Base-by-base conservation (phyloP, 371 early-diverging fungal species). In the Chytridium lagenaria region DNA sequence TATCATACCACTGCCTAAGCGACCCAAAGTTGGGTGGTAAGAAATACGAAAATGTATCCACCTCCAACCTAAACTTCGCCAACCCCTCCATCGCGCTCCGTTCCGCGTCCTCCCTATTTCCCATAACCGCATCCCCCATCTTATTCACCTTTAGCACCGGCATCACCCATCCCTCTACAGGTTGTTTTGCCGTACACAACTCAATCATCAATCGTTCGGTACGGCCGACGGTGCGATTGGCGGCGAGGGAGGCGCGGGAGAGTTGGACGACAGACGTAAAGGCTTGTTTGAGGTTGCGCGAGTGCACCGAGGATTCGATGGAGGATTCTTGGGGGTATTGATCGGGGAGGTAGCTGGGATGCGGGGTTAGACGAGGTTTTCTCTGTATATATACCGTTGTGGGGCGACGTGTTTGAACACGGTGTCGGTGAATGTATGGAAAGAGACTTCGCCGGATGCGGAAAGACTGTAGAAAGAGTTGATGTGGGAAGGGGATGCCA, bases 21-120 rank as follows among this genome's bases (percentile, higher is more conserved):
- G 40, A 37, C 0, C 71, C 81, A 74, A 75, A 83, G 1, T 73
- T 31, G 1, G 85, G 85, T n/a, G 85, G 85, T n/a, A 85, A 50
- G 36, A 63, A 72, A 36, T 78, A 79, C 16, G 74, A 63, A 63
- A 34, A 77, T 5, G 15, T 49, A 33, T 72, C 75, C 52, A 84
- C 59, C 37, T 84, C 85, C 7, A 28, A 55, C 39, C 75, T 65
- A 55, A 84, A 73, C 40, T 67, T 64, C 1, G 59, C 69, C 22
- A 77, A 37, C 72, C 72, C 71, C 28, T 82, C 74, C 0, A 16
- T n/a, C 50, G 40, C 61, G 1, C 36, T 50, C 28, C 61, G 63
- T 33, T 44, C 26, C 5, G 37, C 57, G 16, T 70, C 67, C n/a
- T 75, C 70, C 70, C 38, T 44, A 16, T 12, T 66, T 3, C 2